Percentiles rank a stretch among this genome's conserved stretches.
Conservation (phyloP, 1,284 basidiomycete genomes). For the Kwoniella shivajii region DNA sequence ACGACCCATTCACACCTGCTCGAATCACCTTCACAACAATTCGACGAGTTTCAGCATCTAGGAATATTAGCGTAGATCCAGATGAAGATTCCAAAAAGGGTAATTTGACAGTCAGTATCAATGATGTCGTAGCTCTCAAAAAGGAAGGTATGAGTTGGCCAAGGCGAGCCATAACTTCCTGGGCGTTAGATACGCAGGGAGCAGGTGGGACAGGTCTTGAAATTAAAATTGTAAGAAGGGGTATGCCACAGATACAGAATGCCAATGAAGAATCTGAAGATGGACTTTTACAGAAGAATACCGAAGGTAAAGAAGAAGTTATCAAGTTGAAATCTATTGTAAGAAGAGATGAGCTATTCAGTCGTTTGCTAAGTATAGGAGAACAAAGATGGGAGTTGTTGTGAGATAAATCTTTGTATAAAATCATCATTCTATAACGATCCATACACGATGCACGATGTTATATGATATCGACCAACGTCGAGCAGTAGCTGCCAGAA, state of each 20-base stretch:
- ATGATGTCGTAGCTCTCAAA: conserved; percentile 29
- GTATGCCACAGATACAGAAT: neutral
- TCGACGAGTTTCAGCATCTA: conserved; percentile 4
- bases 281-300: neutral
- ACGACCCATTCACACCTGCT: conserved; percentile 13
- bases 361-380: conserved; percentile 30
- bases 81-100: conserved; percentile 1
- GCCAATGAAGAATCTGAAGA: neutral
- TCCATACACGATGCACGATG: too few relatives aligned
- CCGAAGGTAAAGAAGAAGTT: conserved; percentile 14
- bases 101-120: conserved; percentile 22
- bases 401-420: too few relatives aligned
- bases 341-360: conserved; percentile 38
- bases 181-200: conserved; percentile 20
- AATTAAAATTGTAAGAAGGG: conserved; percentile 16
- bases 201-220: conserved; percentile 40
- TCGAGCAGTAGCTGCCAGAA: too few relatives aligned
- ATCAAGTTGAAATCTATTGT: conserved; percentile 28
- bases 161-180: conserved; percentile 10
- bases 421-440: too few relatives aligned
- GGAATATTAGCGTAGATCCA: conserved; percentile 8
- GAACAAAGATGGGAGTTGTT: conserved; percentile 39
- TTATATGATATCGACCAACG: too few relatives aligned
- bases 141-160: conserved; percentile 25
- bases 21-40: conserved; percentile 31